Conservation (phyloP, 140 eudicot genomes). For the Bidens hawaiensis region DNA sequence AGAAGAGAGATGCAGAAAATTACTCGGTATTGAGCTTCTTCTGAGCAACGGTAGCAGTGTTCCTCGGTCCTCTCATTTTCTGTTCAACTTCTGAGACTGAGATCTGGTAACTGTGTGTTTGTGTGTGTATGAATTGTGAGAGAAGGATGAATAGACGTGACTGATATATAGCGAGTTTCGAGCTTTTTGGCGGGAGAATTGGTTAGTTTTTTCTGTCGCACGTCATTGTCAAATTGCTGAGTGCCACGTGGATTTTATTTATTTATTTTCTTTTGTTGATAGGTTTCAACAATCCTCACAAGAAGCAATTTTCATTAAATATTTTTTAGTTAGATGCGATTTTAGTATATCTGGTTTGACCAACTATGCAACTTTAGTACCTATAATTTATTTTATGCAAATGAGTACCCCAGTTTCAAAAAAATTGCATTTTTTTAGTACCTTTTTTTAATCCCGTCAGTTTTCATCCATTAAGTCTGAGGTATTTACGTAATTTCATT, state of each 20-base stretch:
- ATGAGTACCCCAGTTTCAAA: too few relatives aligned
- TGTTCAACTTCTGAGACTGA: conserved; percentile 2
- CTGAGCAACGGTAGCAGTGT: conserved; percentile 30
- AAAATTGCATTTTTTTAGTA: neutral
- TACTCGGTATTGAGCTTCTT: conserved; percentile 42
- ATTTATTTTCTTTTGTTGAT: neutral
- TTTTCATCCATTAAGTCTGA: too few relatives aligned
- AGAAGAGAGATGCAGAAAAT: neutral
- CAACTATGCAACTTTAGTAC: too few relatives aligned
- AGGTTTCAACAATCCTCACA: neutral
- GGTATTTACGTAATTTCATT: too few relatives aligned
- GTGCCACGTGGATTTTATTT: neutral
- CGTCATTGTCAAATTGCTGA: neutral
- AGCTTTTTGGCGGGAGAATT: conserved; percentile 17
- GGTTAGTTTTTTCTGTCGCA: neutral
- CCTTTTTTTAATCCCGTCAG: too few relatives aligned
- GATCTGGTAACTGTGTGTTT: conserved; percentile 5
- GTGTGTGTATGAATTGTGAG: conserved; percentile 9
- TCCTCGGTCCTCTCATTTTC: conserved; percentile 38
- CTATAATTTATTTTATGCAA: too few relatives aligned
- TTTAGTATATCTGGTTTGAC: too few relatives aligned
- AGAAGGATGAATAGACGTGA: neutral
- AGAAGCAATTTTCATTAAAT: too few relatives aligned
- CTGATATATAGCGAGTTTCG: neutral
- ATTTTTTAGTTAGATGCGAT: too few relatives aligned